Evolutionary conservation across 352 stramenopile genomes (phyloP).

Genomic region (Phytophthora melonis): DNA sequence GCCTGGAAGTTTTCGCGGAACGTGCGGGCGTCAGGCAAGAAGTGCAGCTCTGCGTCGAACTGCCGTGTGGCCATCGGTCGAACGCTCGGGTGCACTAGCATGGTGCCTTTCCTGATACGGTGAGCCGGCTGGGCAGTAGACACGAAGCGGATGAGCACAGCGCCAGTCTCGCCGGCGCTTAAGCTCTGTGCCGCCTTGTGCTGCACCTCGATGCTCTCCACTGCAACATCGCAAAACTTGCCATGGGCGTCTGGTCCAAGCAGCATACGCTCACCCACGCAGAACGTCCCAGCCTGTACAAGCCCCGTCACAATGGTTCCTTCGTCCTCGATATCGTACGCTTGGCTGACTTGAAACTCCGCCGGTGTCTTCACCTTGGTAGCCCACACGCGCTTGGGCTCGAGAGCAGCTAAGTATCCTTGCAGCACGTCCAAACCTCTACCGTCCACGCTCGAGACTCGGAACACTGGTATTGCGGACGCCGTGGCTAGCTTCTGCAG

Average conservation of each 20-base stretch:
- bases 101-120: slow-evolving; percentile 70
- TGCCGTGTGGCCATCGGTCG: slow-evolving; percentile 67
- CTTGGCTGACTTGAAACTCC: slow-evolving; percentile 85
- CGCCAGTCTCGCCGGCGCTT: slow-evolving; percentile 74
- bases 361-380: slow-evolving; percentile 55
- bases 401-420: slow-evolving; percentile 59
- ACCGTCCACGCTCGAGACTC: slow-evolving; percentile 71
- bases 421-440: slow-evolving; percentile 65
- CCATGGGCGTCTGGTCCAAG: slow-evolving; percentile 67
- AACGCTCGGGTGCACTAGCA: slow-evolving; percentile 78
- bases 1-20: slow-evolving; percentile 83
- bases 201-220: slow-evolving; percentile 87
- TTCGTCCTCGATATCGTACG: slow-evolving; percentile 77
- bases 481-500: slow-evolving; percentile 15
- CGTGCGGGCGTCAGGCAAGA: slow-evolving; percentile 60
- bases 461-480: slow-evolving; percentile 61
- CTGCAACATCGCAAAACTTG: slow-evolving; percentile 67
- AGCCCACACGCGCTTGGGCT: slow-evolving; percentile 74
- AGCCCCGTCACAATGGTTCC: slow-evolving; percentile 78
- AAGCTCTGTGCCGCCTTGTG: slow-evolving; percentile 67
- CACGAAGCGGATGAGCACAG: slow-evolving; percentile 66
- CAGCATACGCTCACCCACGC: slow-evolving; percentile 69
- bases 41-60: slow-evolving; percentile 83
- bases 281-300: slow-evolving; percentile 76
- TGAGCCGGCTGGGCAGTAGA: slow-evolving; percentile 25